phyloP scores from a whole-genome alignment of 352 stramenopile species.

The Phytophthora colocasiae region DNA sequence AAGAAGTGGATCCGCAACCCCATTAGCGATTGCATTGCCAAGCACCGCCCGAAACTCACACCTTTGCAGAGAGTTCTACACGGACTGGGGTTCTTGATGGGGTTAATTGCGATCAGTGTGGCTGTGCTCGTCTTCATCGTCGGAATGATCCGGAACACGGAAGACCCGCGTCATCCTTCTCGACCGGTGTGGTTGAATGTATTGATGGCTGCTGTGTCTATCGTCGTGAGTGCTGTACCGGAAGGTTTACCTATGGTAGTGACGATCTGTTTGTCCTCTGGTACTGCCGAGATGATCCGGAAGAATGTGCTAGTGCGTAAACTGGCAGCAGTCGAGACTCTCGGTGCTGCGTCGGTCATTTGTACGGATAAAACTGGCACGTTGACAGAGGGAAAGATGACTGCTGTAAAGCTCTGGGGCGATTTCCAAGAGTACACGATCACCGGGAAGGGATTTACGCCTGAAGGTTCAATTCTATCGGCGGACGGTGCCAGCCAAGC shows the following conservation, averaged over 20 bases:
- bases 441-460: constrained; percentile 69
- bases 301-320: constrained; percentile 89
- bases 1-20: constrained; percentile 62
- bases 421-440: constrained; percentile 76
- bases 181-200: constrained; percentile 92
- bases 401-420: constrained; percentile 77
- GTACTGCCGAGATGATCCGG: constrained; percentile 77
- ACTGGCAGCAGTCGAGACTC: constrained; percentile 81
- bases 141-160: constrained; percentile 65
- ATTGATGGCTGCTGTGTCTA: constrained; percentile 94
- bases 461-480: constrained; percentile 59
- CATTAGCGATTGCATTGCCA: constrained; percentile 57
- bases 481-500: constrained; percentile 51
- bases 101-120: constrained; percentile 85
- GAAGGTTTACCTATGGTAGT: constrained; percentile 86
- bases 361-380: constrained; percentile 97
- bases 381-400: constrained; percentile 91
- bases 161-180: constrained; percentile 70
- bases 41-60: constrained; percentile 80
- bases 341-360: constrained; percentile 93
- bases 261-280: constrained; percentile 79
- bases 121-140: constrained; percentile 92
- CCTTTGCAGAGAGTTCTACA: constrained; percentile 94
- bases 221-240: constrained; percentile 77
- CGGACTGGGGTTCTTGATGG: constrained; percentile 93